Evolutionary conservation across 768 basidiomycete species (phyloP).

Genomic region (Hericium erinaceus): DNA sequence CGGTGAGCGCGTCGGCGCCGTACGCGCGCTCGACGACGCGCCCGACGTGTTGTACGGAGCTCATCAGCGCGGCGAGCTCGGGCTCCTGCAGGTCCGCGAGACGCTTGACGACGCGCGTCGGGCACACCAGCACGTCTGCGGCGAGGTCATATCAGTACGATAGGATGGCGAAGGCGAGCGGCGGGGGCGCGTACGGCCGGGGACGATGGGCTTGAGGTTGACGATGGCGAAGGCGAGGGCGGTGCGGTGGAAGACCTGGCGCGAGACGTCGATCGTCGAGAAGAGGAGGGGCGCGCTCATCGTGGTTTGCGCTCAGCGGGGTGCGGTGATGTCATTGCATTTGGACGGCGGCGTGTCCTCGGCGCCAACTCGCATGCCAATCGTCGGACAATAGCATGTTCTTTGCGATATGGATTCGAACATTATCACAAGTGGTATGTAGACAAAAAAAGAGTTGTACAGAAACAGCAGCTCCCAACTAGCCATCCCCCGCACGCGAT

Average conservation of each 20-base stretch:
- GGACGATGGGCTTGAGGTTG: slow-evolving; percentile 90
- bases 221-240: slow-evolving; percentile 77
- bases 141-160: slow-evolving; percentile 23
- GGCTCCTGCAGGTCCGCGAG: slow-evolving; percentile 35
- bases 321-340: too few relatives aligned
- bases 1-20: slow-evolving; percentile 72
- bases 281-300: slow-evolving; percentile 37
- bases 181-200: slow-evolving; percentile 57
- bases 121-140: slow-evolving; percentile 48
- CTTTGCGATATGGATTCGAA: neutral
- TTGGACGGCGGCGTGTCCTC: too few relatives aligned
- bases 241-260: slow-evolving; percentile 65
- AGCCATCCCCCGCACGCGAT: neutral
- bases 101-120: slow-evolving; percentile 39
- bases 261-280: slow-evolving; percentile 72
- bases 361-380: too few relatives aligned
- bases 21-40: slow-evolving; percentile 74
- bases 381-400: neutral
- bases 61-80: slow-evolving; percentile 78
- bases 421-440: neutral
- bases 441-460: neutral
- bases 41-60: slow-evolving; percentile 71
- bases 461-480: neutral
- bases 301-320: neutral
- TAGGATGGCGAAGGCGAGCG: neutral